Conservation (phyloP, 1,284 basidiomycete species). For the Paramarasmius palmivorus region DNA sequence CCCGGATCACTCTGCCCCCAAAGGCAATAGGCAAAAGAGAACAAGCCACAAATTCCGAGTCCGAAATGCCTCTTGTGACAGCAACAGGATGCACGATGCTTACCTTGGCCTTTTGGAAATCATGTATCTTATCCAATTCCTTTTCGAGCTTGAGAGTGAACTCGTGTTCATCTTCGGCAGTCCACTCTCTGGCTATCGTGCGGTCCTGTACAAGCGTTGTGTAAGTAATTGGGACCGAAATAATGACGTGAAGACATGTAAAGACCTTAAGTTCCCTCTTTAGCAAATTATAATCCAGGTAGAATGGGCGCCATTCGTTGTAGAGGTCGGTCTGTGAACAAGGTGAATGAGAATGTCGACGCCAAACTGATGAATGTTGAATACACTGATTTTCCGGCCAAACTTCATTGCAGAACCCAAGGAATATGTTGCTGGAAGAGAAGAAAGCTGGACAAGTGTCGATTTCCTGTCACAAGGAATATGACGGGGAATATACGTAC, state of each 20-base stretch:
- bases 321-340: constrained; percentile 74
- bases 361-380: constrained; percentile 5
- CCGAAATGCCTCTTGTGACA: constrained; percentile 16
- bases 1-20: too few species aligned
- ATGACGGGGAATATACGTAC: neutral
- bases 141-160: constrained; percentile 80
- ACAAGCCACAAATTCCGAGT: neutral
- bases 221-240: neutral
- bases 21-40: constrained; percentile 4
- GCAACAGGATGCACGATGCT: too few species aligned
- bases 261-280: constrained; percentile 87
- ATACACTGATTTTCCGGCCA: constrained; percentile 82
- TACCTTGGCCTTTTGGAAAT: constrained; percentile 92
- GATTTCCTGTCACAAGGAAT: neutral
- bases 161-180: constrained; percentile 74
- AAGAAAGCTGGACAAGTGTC: neutral
- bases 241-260: neutral
- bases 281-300: constrained; percentile 86
- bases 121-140: constrained; percentile 95
- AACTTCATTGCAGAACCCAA: constrained; percentile 69
- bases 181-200: constrained; percentile 68
- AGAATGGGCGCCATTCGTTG: constrained; percentile 88
- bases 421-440: neutral
- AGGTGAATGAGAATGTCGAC: constrained; percentile 1
- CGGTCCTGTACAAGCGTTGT: constrained; percentile 41